These are phyloP conservation scores for Phlyctochytrium bullatum DNA, from an alignment of 192 early-diverging fungal species.

Conservation along the genomic window DNA sequence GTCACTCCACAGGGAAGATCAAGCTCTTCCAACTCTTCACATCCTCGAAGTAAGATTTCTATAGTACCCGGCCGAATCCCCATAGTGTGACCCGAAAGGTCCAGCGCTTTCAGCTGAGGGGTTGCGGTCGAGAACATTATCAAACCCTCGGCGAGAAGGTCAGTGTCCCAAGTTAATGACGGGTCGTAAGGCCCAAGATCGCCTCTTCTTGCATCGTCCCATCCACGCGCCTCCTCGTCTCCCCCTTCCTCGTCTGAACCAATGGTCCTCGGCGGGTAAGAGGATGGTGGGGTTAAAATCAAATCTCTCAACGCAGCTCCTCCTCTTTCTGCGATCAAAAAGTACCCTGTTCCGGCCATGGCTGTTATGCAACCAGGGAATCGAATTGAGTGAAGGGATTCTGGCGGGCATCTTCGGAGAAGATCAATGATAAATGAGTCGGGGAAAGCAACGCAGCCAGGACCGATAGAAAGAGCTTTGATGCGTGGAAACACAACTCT, in stretches of 20 bases:
- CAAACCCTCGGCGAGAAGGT: constrained; percentile 9
- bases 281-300: constrained; percentile 22
- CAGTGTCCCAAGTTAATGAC: constrained; percentile 4
- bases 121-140: not conserved
- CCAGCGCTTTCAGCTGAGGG: constrained; percentile 16
- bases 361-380: constrained; percentile 16
- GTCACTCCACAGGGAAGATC: constrained; percentile 23
- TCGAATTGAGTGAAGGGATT: constrained; percentile 7
- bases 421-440: constrained; percentile 21
- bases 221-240: not conserved
- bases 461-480: constrained; percentile 17
- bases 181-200: not conserved
- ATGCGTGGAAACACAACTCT: constrained; percentile 16
- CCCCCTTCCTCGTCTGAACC: not conserved
- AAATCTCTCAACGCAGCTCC: constrained; percentile 17
- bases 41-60: constrained; percentile 10
- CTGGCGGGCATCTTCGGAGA: constrained; percentile 12
- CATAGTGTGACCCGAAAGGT: constrained; percentile 22
- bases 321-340: constrained; percentile 16
- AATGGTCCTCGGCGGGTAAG: constrained; percentile 9
- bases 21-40: constrained; percentile 18
- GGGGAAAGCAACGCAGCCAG: constrained; percentile 21
- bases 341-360: not conserved
- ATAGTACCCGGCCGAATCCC: constrained; percentile 17
- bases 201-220: not conserved